phyloP scores from a whole-genome alignment of 2,329 filamentous ascomycete genomes.

The Aspergillus sp. region DNA sequence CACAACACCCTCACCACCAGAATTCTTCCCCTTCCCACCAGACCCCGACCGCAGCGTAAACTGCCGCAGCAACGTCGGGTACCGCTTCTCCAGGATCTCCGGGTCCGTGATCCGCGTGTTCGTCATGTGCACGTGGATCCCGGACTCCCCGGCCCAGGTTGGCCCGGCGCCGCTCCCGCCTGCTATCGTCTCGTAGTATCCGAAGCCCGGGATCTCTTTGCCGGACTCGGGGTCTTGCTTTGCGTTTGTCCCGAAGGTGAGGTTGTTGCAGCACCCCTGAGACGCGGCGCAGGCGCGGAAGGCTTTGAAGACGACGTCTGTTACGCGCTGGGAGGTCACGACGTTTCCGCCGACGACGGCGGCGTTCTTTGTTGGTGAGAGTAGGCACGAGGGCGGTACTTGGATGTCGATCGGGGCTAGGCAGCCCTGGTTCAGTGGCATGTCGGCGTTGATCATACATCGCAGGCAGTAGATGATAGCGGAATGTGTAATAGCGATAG shows the following conservation, averaged over 20 bases:
- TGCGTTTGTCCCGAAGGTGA: slow-evolving; percentile 75
- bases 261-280: slow-evolving; percentile 81
- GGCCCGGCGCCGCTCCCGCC: slow-evolving; percentile 76
- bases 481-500: slow-evolving; percentile 76
- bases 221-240: slow-evolving; percentile 61
- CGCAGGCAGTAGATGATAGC: slow-evolving; percentile 86
- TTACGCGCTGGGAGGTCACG: slow-evolving; percentile 74
- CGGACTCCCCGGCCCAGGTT: slow-evolving; percentile 72
- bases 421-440: slow-evolving; percentile 84
- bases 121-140: slow-evolving; percentile 83
- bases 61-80: slow-evolving; percentile 72
- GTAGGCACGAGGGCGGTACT: slow-evolving; percentile 68
- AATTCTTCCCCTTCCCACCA: slow-evolving; percentile 66
- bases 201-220: slow-evolving; percentile 69
- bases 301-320: slow-evolving; percentile 77
- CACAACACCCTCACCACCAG: slow-evolving; percentile 73
- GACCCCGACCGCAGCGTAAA: slow-evolving; percentile 68
- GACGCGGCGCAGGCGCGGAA: slow-evolving; percentile 76
- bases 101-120: slow-evolving; percentile 84
- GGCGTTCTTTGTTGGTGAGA: slow-evolving; percentile 72
- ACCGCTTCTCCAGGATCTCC: slow-evolving; percentile 77
- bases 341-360: slow-evolving; percentile 85
- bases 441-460: slow-evolving; percentile 76
- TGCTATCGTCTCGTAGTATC: slow-evolving; percentile 86
- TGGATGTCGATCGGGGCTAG: slow-evolving; percentile 72